phyloP scores from a whole-genome alignment of 768 basidiomycete species.

The Auriscalpium microsporum region DNA sequence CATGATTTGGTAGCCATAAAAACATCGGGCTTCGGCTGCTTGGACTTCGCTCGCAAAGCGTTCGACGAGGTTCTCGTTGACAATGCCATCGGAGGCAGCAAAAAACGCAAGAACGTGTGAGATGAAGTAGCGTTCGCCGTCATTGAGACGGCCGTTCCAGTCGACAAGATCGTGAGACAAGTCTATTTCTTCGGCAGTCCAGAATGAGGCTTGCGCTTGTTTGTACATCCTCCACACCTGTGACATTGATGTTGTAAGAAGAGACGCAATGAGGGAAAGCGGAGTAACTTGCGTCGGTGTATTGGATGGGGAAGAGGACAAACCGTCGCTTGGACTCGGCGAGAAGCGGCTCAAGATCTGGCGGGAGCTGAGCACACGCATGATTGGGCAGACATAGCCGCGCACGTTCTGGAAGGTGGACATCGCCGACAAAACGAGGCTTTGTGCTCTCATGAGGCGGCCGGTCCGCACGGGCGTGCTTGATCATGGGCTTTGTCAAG shows the following conservation, averaged over 20 bases:
- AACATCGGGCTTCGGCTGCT: constrained; percentile 86
- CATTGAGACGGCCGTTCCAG: constrained; percentile 76
- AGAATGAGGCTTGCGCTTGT: constrained; percentile 88
- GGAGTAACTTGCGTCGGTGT: constrained; percentile 58
- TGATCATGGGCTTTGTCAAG: constrained; percentile 18
- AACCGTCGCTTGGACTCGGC: constrained; percentile 73
- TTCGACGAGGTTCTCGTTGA: constrained; percentile 93
- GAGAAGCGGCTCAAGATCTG: constrained; percentile 75
- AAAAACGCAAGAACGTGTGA: constrained; percentile 95
- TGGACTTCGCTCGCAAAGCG: constrained; percentile 93
- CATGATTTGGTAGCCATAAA: constrained; percentile 98
- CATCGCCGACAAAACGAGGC: constrained; percentile 43
- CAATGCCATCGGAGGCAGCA: constrained; percentile 91
- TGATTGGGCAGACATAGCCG: not conserved
- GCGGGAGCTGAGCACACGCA: not conserved
- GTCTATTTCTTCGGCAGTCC: constrained; percentile 91
- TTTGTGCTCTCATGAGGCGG: constrained; percentile 20
- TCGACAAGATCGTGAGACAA: constrained; percentile 78
- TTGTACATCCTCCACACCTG: constrained; percentile 97
- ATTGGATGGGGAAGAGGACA: constrained; percentile 90
- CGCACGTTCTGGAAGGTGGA: constrained; percentile 40
- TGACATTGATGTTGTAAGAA: not conserved
- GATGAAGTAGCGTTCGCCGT: constrained; percentile 81
- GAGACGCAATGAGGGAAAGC: not conserved
- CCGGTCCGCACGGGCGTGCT: not conserved